Percentiles rank a stretch among this genome's conserved stretches.
These are phyloP conservation scores for Pilobolus umbonatus DNA, from an alignment of 192 early-diverging fungal genomes.

Conservation along the genomic window DNA sequence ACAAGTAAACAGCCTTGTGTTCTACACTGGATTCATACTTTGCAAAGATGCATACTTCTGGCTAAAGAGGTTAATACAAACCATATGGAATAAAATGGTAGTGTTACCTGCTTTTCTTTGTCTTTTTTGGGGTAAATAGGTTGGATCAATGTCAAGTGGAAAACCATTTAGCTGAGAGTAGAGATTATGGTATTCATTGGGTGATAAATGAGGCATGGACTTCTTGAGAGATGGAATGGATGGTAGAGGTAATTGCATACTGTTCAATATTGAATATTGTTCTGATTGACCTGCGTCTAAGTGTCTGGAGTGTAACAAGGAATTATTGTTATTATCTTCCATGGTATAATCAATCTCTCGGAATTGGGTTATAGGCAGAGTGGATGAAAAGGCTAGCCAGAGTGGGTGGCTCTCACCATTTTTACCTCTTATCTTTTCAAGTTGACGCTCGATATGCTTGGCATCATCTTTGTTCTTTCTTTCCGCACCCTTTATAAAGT, in stretches of 20 bases:
- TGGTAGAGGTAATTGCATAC: too few relatives aligned
- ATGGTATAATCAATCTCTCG: conserved; percentile 5
- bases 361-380: conserved; percentile 27
- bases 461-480: conserved; percentile 76
- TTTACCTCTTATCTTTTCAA: conserved; percentile 55
- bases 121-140: conserved; percentile 50
- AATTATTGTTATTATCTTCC: too few relatives aligned
- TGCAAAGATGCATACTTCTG: conserved; percentile 52
- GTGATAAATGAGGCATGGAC: too few relatives aligned
- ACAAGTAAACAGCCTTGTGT: conserved; percentile 62
- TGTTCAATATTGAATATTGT: too few relatives aligned
- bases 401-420: conserved; percentile 52
- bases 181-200: too few relatives aligned
- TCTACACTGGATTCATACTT: conserved; percentile 49
- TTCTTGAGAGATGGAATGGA: too few relatives aligned
- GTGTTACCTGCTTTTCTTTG: conserved; percentile 34
- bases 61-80: conserved; percentile 15
- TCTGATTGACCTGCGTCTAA: too few relatives aligned
- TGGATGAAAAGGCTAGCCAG: conserved; percentile 32
- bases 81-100: background rate
- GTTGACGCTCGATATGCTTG: conserved; percentile 64
- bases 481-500: conserved; percentile 53
- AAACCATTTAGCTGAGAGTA: background rate
- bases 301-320: too few relatives aligned
- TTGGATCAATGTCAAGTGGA: conserved; percentile 55